phyloP scores from a whole-genome alignment of 768 basidiomycete genomes.

The Multifurca ochricompacta region DNA sequence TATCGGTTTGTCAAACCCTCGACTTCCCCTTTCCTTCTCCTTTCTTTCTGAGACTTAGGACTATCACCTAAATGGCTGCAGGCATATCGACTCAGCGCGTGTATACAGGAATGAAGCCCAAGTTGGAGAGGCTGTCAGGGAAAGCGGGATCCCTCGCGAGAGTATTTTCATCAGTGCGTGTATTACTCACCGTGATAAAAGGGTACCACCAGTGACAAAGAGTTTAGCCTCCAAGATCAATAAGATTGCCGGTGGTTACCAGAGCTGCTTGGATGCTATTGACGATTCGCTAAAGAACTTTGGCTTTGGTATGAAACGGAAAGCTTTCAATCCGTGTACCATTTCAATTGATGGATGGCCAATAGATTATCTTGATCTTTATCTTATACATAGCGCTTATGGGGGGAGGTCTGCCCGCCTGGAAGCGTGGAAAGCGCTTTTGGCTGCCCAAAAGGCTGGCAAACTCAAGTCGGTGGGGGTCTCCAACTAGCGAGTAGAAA shows the following conservation, averaged over 20 bases:
- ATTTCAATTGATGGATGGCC: not conserved
- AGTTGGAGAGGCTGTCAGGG: conserved; percentile 52
- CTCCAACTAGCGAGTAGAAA: conserved; percentile 62
- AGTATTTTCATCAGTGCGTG: conserved; percentile 65
- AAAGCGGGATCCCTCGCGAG: conserved; percentile 46
- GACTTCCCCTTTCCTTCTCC: too few species aligned
- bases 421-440: conserved; percentile 63
- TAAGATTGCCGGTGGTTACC: conserved; percentile 12
- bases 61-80: too few species aligned
- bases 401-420: conserved; percentile 58
- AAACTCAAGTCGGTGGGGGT: conserved; percentile 72
- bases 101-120: conserved; percentile 56
- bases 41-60: not conserved
- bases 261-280: conserved; percentile 4
- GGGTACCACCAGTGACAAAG: not conserved
- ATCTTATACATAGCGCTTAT: conserved; percentile 68
- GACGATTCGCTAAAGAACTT: conserved; percentile 5
- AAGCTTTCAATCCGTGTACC: not conserved
- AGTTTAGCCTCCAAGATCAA: conserved; percentile 18
- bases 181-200: not conserved
- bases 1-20: conserved; percentile 38
- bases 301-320: conserved; percentile 3
- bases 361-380: conserved; percentile 61
- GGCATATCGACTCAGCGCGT: conserved; percentile 71
- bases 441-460: conserved; percentile 52